phyloP scores from a whole-genome alignment of 768 basidiomycete genomes.

The Epithele typhae region DNA sequence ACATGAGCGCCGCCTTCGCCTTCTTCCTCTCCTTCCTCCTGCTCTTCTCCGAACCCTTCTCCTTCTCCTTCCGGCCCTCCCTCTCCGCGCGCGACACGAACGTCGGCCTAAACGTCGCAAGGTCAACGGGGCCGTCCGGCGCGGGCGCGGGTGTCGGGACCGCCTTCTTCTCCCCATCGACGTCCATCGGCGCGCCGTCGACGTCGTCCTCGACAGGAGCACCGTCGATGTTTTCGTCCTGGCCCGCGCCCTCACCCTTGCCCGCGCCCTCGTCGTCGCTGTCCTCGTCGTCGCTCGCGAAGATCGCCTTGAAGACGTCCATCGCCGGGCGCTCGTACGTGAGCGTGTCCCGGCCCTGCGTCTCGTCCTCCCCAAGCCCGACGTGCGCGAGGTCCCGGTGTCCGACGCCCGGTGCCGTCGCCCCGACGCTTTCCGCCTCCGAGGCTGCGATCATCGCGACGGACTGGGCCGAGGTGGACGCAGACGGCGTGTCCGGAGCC shows the following conservation, averaged over 20 bases:
- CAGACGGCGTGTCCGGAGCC: constrained; percentile 9
- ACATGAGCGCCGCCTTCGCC: constrained; percentile 48
- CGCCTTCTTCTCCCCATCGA: not conserved
- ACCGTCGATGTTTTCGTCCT: not conserved
- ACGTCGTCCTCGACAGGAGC: too few species aligned
- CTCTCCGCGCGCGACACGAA: constrained; percentile 65
- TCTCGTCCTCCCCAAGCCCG: constrained; percentile 89
- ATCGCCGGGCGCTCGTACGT: constrained; percentile 86
- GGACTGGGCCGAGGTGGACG: not conserved
- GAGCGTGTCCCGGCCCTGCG: constrained; percentile 81
- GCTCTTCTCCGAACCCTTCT: constrained; percentile 45
- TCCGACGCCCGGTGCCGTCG: not conserved
- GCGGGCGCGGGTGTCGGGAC: constrained; percentile 6
- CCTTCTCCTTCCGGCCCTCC: constrained; percentile 35
- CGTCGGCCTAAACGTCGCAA: constrained; percentile 81
- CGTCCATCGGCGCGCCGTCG: not conserved
- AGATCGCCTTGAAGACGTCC: constrained; percentile 97
- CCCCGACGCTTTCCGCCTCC: constrained; percentile 8
- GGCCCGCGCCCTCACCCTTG: not conserved
- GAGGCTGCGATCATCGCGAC: constrained; percentile 13
- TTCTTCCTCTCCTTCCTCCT: constrained; percentile 46
- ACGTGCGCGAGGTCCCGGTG: constrained; percentile 70
- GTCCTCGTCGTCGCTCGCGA: constrained; percentile 91
- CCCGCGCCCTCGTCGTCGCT: constrained; percentile 59
- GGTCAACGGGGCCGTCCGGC: constrained; percentile 37